These are phyloP conservation scores for Diversispora epigaea DNA, from an alignment of 192 early-diverging fungal species.

Conservation along the genomic window DNA sequence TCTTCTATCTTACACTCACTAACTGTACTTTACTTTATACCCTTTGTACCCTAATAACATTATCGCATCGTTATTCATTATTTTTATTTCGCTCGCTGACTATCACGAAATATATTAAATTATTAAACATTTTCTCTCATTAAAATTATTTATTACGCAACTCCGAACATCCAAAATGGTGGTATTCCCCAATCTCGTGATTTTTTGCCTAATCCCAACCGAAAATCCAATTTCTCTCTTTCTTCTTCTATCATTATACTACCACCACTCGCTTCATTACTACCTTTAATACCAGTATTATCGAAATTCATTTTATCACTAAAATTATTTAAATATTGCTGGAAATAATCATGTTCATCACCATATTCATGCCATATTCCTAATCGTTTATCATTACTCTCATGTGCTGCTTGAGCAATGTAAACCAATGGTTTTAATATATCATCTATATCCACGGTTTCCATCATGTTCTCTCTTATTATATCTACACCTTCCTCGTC, in stretches of 20 bases:
- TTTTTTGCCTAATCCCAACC: constrained; percentile 36
- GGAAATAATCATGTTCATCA: constrained; percentile 35
- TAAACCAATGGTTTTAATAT: constrained; percentile 48
- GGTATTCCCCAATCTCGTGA: constrained; percentile 46
- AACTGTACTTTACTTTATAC: no score
- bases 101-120: no score
- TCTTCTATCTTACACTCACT: no score
- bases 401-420: constrained; percentile 48
- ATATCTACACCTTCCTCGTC: no score
- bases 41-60: no score
- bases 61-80: no score
- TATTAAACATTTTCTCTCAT: no score
- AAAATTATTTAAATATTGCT: constrained; percentile 15
- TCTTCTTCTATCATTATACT: constrained; percentile 33
- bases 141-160: constrained; percentile 25
- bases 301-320: constrained; percentile 27
- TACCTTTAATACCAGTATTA: constrained; percentile 27
- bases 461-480: no score
- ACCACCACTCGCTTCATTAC: constrained; percentile 22
- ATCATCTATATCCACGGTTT: constrained; percentile 17
- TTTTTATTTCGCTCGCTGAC: no score
- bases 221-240: constrained; percentile 36
- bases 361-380: constrained; percentile 12
- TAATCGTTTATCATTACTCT: constrained; percentile 32
- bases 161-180: constrained; percentile 57